A percentile compares a stretch with the other conserved stretches of the same genome.
These are phyloP conservation scores for Vigna reflexopilosa DNA, from an alignment of 306 rosid genomes.

Conservation along the genomic window DNA sequence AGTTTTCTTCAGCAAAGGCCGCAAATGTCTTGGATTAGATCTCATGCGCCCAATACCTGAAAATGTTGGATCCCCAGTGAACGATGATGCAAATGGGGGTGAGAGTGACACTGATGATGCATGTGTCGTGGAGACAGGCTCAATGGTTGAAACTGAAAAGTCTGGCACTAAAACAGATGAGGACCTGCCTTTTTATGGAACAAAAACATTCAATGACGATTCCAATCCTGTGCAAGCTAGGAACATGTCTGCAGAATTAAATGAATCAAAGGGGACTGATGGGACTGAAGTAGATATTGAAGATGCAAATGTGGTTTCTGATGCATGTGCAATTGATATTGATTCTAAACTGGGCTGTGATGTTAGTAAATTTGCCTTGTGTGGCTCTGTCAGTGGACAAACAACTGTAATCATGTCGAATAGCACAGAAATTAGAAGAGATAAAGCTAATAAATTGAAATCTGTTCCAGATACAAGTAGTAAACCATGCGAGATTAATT, in stretches of 20 bases:
- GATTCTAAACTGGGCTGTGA: constrained; percentile 47
- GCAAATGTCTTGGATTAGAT: constrained; percentile 90
- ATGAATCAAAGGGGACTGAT: constrained; percentile 49
- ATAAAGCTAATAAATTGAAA: constrained; percentile 38
- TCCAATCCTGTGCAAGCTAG: constrained; percentile 55
- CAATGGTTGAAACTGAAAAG: constrained; percentile 60
- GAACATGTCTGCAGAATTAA: constrained; percentile 49
- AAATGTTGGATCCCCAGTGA: constrained; percentile 57
- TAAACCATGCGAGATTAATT: constrained; percentile 39
- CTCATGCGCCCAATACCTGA: constrained; percentile 55
- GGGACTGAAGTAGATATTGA: constrained; percentile 43
- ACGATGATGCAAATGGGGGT: constrained; percentile 71
- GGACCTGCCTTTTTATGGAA: constrained; percentile 54
- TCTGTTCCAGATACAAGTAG: constrained; percentile 50
- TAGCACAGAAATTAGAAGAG: constrained; percentile 47
- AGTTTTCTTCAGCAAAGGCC: constrained; percentile 91
- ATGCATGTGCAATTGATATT: constrained; percentile 49
- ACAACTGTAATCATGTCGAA: constrained; percentile 38
- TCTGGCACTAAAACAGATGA: constrained; percentile 63
- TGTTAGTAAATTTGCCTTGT: constrained; percentile 43
- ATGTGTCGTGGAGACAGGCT: constrained; percentile 65
- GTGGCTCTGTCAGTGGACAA: constrained; percentile 45
- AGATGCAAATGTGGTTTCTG: constrained; percentile 49
- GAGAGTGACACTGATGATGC: constrained; percentile 84
- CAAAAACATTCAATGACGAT: constrained; percentile 52